Base-by-base conservation (phyloP, 2,329 filamentous ascomycete species). In the Fusarium chaquense region DNA sequence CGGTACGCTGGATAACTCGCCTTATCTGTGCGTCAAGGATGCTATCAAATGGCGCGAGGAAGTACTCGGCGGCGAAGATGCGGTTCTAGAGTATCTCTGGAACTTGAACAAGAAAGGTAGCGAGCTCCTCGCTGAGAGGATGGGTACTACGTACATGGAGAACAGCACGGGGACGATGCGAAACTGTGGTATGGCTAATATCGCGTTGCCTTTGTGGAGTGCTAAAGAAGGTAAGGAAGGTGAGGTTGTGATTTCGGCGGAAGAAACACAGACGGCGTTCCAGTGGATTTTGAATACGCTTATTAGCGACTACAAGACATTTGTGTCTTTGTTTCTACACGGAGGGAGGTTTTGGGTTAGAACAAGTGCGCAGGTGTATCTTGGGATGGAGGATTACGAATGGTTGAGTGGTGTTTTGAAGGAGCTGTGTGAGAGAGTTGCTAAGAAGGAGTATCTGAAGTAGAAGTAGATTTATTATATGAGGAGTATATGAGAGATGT, bases 281-380 rank as follows among this genome's bases (percentile, higher is more conserved):
- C 79, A 86, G 26, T 95, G 90, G 86, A 85, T 93, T 63, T 76
- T 84, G 51, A 77, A 80, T 45, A 82, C 75, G 5, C 75, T 93
- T 65, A 78, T 88, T 16, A 73, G 81, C 1, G 86, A 90, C n/a
- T 87, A 89, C 77, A 84, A 90, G 57, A 96, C 93, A 0, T 95
- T 93, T 74, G 80, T 96, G 53, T 84, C 90, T 1, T 76, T 92
- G 4, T 88, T 89, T 60, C 78, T 85, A 11, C 89, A 94, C 70
- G 84, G 80, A 0, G 86, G 85, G 0, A 83, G 84, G 55, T 86
- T 90, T 77, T 97, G 91, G 91, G 83, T 86, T 0, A 83, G 95
- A 50, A 75, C 97, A 49, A 94, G 91, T 76, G 93, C 88, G 16
- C 94, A 97, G 83, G 86, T 96, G 0, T 98, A 96, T 77, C 80